Evolutionary conservation across 306 rosid genomes (phyloP).

Genomic region (Abrus pulchellus): DNA sequence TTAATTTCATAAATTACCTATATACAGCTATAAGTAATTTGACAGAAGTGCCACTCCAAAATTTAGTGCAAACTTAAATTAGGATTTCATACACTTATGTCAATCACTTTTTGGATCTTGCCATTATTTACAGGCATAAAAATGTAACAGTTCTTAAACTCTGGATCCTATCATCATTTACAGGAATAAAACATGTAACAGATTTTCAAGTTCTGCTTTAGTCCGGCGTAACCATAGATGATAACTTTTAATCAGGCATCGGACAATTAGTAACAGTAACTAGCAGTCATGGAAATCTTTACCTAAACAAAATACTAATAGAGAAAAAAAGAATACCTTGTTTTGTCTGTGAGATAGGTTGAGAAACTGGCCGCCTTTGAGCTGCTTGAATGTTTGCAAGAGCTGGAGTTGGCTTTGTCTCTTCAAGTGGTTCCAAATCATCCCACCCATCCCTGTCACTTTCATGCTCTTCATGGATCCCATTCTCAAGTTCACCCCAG

Average conservation of each 20-base stretch:
- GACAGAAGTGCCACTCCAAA: not conserved
- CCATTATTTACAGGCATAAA: slow-evolving; percentile 30
- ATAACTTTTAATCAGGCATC: slow-evolving; percentile 29
- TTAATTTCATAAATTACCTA: no score
- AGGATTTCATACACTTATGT: slow-evolving; percentile 27
- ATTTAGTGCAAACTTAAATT: slow-evolving; percentile 12
- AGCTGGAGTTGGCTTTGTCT: slow-evolving; percentile 74
- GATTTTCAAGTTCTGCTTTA: not conserved
- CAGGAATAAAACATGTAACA: slow-evolving; percentile 9
- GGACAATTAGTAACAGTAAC: slow-evolving; percentile 10
- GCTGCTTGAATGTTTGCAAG: slow-evolving; percentile 95
- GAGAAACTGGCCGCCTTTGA: slow-evolving; percentile 91
- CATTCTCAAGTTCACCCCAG: slow-evolving; percentile 99
- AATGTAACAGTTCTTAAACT: slow-evolving; percentile 4
- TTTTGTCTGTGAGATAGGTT: slow-evolving; percentile 72
- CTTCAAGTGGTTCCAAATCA: slow-evolving; percentile 92
- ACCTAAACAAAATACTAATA: slow-evolving; percentile 16
- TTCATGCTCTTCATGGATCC: slow-evolving; percentile 72
- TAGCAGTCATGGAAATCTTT: slow-evolving; percentile 14
- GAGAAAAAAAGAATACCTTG: slow-evolving; percentile 63
- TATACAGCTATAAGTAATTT: not conserved
- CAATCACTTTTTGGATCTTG: slow-evolving; percentile 18
- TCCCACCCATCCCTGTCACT: slow-evolving; percentile 97
- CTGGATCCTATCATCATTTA: not conserved
- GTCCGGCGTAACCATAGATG: not conserved